Evolutionary conservation across 345 rosid species (phyloP).

Genomic region (Lumnitzera littorea): DNA sequence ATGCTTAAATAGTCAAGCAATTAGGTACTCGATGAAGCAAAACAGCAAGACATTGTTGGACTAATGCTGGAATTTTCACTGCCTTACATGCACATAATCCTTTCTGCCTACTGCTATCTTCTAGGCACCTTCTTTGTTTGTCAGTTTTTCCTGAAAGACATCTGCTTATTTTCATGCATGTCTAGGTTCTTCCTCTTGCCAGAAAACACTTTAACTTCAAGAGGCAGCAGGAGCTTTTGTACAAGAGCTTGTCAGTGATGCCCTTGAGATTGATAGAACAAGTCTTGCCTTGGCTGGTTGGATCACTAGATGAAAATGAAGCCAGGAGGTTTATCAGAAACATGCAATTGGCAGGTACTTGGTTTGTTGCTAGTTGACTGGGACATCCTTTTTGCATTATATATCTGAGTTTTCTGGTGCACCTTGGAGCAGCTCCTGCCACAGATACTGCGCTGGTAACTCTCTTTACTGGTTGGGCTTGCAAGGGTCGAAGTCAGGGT

Average conservation of each 20-base stretch:
- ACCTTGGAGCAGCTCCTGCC: conserved; percentile 51
- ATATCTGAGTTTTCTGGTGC: conserved; percentile 8
- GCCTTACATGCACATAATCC: too few relatives aligned
- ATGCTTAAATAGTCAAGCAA: too few relatives aligned
- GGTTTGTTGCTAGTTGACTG: neutral
- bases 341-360: conserved; percentile 71
- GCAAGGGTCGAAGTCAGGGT: conserved; percentile 67
- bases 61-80: too few relatives aligned
- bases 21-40: too few relatives aligned
- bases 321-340: conserved; percentile 62
- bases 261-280: conserved; percentile 84
- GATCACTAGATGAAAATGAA: conserved; percentile 60
- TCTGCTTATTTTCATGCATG: conserved; percentile 17
- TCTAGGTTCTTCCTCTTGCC: conserved; percentile 85
- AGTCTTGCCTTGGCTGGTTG: conserved; percentile 82
- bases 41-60: too few relatives aligned
- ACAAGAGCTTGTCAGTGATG: conserved; percentile 82
- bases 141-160: conserved; percentile 7
- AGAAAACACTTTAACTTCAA: conserved; percentile 60
- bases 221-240: conserved; percentile 73
- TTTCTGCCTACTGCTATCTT: neutral
- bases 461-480: conserved; percentile 94
- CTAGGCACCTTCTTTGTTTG: neutral
- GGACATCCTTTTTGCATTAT: neutral
- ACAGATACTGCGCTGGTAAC: conserved; percentile 62